Evolutionary conservation across 129 eudicot species (phyloP).

Genomic region (Pittosporum tobira): DNA sequence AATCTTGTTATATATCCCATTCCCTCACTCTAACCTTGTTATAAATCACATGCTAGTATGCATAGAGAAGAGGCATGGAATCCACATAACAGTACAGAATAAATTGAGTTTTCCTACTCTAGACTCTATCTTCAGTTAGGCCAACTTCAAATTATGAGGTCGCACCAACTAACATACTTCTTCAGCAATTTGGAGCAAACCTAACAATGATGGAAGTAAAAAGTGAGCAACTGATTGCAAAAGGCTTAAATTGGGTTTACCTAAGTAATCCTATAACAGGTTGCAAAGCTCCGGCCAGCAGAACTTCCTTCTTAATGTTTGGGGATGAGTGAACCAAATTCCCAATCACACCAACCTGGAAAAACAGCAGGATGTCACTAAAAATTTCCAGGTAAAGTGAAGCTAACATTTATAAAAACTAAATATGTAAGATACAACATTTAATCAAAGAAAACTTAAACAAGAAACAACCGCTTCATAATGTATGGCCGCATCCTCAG

Average conservation of each 20-base stretch:
- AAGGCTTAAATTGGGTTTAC: constrained; percentile 20
- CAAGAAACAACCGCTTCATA: constrained; percentile 72
- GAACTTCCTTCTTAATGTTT: constrained; percentile 81
- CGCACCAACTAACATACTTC: not conserved
- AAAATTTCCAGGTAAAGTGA: not conserved
- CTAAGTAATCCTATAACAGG: constrained; percentile 92
- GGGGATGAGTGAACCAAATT: constrained; percentile 97
- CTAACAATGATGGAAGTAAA: not conserved
- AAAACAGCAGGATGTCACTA: constrained; percentile 9
- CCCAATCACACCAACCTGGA: constrained; percentile 98
- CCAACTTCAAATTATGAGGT: not conserved
- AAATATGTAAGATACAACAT: not conserved
- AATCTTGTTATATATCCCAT: no score
- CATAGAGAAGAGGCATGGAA: not conserved
- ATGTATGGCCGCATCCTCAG: constrained; percentile 73
- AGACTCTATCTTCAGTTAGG: not conserved
- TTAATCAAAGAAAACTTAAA: constrained; percentile 8
- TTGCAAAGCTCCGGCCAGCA: constrained; percentile 93
- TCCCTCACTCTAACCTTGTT: not conserved
- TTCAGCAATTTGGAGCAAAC: not conserved
- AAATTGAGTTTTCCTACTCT: not conserved
- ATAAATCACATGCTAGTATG: not conserved
- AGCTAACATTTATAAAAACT: not conserved
- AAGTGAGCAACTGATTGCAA: not conserved
- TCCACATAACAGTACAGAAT: not conserved